Conservation (phyloP, 2,329 filamentous ascomycete genomes). For the Macrophomina tecta region DNA sequence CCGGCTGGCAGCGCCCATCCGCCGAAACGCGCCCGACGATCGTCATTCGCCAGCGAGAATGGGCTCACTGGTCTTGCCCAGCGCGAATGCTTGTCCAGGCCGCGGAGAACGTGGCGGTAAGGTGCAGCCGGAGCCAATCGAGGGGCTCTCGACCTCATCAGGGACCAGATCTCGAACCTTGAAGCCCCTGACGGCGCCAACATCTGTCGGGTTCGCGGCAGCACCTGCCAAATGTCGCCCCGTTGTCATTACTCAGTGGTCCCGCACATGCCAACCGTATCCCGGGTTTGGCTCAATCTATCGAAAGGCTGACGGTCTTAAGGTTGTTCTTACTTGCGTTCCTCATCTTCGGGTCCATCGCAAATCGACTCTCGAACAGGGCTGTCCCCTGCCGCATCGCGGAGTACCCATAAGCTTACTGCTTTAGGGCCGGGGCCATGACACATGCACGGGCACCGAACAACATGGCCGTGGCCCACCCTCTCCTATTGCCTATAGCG, state of each 20-base stretch:
- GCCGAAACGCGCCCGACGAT: slow-evolving; percentile 21
- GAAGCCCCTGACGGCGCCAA: slow-evolving; percentile 21
- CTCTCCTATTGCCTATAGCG: slow-evolving; percentile 20
- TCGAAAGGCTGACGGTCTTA: not conserved
- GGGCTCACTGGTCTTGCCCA: slow-evolving; percentile 7
- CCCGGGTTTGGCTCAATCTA: slow-evolving; percentile 3
- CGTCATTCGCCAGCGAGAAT: slow-evolving; percentile 15
- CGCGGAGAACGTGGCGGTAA: slow-evolving; percentile 4
- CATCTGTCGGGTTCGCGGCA: slow-evolving; percentile 5
- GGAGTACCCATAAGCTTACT: slow-evolving; percentile 24
- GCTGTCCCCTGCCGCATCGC: slow-evolving; percentile 15
- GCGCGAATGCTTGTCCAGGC: slow-evolving; percentile 12
- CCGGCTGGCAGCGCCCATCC: not conserved
- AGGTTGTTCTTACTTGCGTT: slow-evolving; percentile 10
- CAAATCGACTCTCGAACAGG: slow-evolving; percentile 10
- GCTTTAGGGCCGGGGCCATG: slow-evolving; percentile 7
- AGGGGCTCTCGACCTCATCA: not conserved
- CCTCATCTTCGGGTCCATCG: slow-evolving; percentile 16
- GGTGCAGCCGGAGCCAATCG: slow-evolving; percentile 19
- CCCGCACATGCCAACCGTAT: slow-evolving; percentile 7
- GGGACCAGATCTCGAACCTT: slow-evolving; percentile 20
- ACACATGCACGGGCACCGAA: slow-evolving; percentile 22
- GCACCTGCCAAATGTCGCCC: slow-evolving; percentile 10
- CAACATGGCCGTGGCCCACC: not conserved
- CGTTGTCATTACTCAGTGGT: slow-evolving; percentile 13